phyloP scores from a whole-genome alignment of 2,329 filamentous ascomycete genomes.

The Exophiala aquamarina region DNA sequence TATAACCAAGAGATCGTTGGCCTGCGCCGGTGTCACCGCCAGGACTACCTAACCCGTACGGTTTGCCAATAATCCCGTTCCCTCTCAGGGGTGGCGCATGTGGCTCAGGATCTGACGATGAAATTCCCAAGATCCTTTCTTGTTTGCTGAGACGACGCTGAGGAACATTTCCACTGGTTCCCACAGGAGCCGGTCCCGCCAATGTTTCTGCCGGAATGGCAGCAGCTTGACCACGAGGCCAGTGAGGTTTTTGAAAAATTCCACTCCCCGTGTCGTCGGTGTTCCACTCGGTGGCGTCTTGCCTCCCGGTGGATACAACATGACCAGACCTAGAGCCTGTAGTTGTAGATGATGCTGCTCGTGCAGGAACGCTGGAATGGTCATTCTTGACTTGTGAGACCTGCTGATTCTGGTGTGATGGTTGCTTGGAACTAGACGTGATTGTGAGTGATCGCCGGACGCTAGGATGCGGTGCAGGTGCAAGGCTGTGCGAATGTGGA shows the following conservation, averaged over 20 bases:
- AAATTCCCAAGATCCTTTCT: conserved; percentile 23
- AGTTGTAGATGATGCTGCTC: no score
- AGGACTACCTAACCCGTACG: background rate
- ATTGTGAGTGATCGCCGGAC: conserved; percentile 21
- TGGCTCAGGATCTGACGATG: conserved; percentile 10
- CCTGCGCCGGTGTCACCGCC: background rate
- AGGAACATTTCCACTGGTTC: conserved; percentile 3
- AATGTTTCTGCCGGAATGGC: no score
- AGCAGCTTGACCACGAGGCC: no score
- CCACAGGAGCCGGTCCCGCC: background rate
- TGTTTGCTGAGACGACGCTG: conserved; percentile 25
- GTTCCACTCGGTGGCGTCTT: no score
- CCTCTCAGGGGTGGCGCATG: conserved; percentile 18
- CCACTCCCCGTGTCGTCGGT: no score
- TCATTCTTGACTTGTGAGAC: conserved; percentile 2
- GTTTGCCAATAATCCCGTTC: conserved; percentile 24
- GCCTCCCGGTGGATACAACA: no score
- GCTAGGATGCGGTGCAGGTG: conserved; percentile 11
- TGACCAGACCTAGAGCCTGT: no score
- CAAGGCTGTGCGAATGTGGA: conserved; percentile 18
- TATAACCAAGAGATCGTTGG: conserved; percentile 28
- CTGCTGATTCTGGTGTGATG: background rate
- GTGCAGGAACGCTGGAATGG: background rate
- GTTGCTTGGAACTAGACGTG: conserved; percentile 3
- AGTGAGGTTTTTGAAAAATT: no score